Base-by-base conservation (phyloP, 2,329 filamentous ascomycete genomes). In the Epichloe hybrida region DNA sequence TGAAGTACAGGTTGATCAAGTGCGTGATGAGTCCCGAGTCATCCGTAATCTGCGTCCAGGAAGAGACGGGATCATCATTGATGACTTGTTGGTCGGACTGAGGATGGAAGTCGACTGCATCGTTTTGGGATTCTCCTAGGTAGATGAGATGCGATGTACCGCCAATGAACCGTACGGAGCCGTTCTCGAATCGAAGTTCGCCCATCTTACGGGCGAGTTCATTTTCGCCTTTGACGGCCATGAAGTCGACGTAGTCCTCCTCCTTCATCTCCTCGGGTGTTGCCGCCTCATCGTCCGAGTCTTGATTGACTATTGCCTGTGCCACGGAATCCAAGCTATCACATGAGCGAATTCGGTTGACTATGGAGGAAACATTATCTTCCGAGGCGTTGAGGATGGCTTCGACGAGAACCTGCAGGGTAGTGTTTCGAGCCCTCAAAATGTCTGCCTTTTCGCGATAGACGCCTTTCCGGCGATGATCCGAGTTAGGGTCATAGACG, bases 1-100 rank as follows among this genome's bases (percentile, higher is more conserved):
- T 88, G 69, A 97, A 97, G 69, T 98, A 98, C 87, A 97, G 90
- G 61, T 90, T 91, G 63, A 98, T 80, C 17, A 98, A 79, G 66
- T 96, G 91, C 15, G 83, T 78, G 58, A 96, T 81, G 44, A 95
- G 74, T 50, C 85, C 79, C 23, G 81, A 75, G 63, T 96, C 88
- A 48, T 81, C 74, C 1, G 88, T 95, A 44, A 95, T 88, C 15
- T 75, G 79, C 0, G 91, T 95, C 93, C 93, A 98, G 50, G 84
- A 90, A 20, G 80, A 82, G 50, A 93, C 75, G 4, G 88, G 83
- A 54, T 91, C 79, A 48, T 84, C 80, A 54, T 76, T 71, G 17
- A 73, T 69, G 15, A 67, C 63, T 51, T 74, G 67, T 38, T 77
- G 74, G 4, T 72, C 68, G 0, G 69, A 57, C 20, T 72, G 70